Evolutionary conservation across 768 basidiomycete genomes (phyloP).

Genomic region (Goffeauzyma gilvescens): DNA sequence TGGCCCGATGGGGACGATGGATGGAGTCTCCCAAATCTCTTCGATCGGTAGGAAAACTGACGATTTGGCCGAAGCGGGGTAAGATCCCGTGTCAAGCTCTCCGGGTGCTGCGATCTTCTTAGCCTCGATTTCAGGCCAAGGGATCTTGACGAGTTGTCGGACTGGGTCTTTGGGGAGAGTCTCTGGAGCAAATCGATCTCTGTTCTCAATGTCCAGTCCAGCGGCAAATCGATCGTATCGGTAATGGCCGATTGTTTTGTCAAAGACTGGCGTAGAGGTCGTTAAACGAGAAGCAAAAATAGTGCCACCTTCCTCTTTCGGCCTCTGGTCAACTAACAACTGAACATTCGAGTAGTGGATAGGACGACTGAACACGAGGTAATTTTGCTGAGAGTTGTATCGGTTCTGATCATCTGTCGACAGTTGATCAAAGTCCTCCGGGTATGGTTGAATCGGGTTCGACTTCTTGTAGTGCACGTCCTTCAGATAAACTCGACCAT

Average conservation of each 20-base stretch:
- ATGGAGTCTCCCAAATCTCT: conserved; percentile 4
- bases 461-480: conserved; percentile 17
- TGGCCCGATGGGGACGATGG: conserved; percentile 3
- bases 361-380: conserved; percentile 15
- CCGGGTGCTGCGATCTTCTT: no score
- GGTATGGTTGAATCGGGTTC: conserved; percentile 13
- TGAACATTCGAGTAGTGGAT: conserved; percentile 30
- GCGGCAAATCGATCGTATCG: conserved; percentile 22
- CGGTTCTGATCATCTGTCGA: conserved; percentile 11
- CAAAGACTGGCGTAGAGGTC: conserved; percentile 18
- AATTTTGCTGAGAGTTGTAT: conserved; percentile 14
- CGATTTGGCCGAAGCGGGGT: no score
- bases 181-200: no score
- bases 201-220: conserved; percentile 13
- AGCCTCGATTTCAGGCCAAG: conserved; percentile 15
- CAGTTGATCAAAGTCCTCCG: conserved; percentile 14
- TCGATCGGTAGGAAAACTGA: conserved; percentile 1
- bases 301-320: conserved; percentile 5
- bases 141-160: conserved; percentile 14
- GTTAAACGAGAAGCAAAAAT: conserved; percentile 23
- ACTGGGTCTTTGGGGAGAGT: no score
- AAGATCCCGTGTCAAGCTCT: no score
- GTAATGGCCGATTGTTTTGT: conserved; percentile 12
- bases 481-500: neutral
- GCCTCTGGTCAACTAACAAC: conserved; percentile 20